Evolutionary conservation across 192 early-diverging fungal species (phyloP).

Genomic region (Pecoramyces ruminantium): DNA sequence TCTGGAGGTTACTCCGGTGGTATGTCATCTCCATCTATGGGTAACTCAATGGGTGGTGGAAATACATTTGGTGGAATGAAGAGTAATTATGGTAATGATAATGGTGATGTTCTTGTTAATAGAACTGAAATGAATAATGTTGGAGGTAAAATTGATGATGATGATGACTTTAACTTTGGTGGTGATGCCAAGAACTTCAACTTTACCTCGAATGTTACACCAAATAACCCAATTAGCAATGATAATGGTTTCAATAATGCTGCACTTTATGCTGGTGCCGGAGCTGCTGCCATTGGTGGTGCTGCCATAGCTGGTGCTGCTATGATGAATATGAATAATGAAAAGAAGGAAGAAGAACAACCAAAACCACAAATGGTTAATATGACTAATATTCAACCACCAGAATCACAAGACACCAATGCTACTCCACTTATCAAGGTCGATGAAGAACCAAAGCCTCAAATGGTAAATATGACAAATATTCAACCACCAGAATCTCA

Average conservation of each 20-base stretch:
- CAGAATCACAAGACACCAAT: neutral
- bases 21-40: neutral
- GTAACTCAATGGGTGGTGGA: neutral
- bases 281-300: neutral
- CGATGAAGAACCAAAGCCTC: neutral
- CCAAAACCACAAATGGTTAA: neutral
- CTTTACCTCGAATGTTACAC: neutral
- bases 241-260: neutral
- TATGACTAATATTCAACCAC: neutral
- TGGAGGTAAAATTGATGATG: neutral
- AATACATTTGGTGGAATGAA: neutral
- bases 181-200: neutral
- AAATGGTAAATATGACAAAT: neutral
- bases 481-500: neutral
- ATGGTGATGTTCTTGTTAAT: neutral
- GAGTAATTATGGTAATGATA: neutral
- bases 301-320: neutral
- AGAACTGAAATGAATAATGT: neutral
- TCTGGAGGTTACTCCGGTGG: neutral
- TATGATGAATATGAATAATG: neutral
- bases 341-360: neutral
- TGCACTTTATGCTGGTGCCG: neutral
- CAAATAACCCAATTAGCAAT: neutral
- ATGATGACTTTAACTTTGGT: neutral
- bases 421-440: neutral